Evolutionary conservation across 1,284 basidiomycete species (phyloP).

Genomic region (Cystobasidiaceae sp.): DNA sequence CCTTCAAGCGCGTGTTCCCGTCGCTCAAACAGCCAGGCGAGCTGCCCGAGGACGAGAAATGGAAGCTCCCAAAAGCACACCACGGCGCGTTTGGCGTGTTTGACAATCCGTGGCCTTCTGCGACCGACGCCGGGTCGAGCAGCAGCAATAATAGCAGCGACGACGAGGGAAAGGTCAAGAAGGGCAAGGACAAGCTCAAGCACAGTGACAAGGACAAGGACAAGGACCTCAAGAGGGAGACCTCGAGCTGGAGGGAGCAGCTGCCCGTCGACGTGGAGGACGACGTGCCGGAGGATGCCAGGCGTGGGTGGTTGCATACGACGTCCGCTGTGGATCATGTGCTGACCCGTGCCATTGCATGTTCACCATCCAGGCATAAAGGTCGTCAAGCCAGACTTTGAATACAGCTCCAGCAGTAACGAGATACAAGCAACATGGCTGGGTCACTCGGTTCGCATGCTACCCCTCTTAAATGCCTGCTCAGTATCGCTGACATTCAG

Average conservation of each 20-base stretch:
- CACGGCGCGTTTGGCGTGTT: slow-evolving; percentile 13
- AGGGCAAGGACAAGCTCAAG: too few relatives aligned
- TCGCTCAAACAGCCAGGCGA: background rate
- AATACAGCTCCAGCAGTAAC: background rate
- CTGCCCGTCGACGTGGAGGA: background rate
- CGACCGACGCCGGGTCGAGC: background rate
- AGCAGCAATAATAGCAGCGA: too few relatives aligned
- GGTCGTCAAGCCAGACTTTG: slow-evolving; percentile 1
- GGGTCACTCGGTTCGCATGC: slow-evolving; percentile 17
- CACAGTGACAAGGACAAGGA: too few relatives aligned
- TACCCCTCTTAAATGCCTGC: too few relatives aligned
- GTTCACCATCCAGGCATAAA: slow-evolving; percentile 22
- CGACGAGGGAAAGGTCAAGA: too few relatives aligned
- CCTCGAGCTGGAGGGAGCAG: background rate
- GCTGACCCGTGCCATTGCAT: too few relatives aligned
- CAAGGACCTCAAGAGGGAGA: background rate
- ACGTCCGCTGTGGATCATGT: background rate
- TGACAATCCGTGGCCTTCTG: background rate
- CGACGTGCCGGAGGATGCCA: background rate
- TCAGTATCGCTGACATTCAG: too few relatives aligned
- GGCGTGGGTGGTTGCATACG: background rate
- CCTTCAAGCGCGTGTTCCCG: background rate
- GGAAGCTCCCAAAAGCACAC: slow-evolving; percentile 9
- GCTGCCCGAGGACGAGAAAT: background rate
- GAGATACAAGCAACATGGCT: slow-evolving; percentile 23